A percentile compares a stretch with the other conserved stretches of the same genome.
Conservation (phyloP, 495 filamentous ascomycete genomes). For the Daldinia vernicosa region DNA sequence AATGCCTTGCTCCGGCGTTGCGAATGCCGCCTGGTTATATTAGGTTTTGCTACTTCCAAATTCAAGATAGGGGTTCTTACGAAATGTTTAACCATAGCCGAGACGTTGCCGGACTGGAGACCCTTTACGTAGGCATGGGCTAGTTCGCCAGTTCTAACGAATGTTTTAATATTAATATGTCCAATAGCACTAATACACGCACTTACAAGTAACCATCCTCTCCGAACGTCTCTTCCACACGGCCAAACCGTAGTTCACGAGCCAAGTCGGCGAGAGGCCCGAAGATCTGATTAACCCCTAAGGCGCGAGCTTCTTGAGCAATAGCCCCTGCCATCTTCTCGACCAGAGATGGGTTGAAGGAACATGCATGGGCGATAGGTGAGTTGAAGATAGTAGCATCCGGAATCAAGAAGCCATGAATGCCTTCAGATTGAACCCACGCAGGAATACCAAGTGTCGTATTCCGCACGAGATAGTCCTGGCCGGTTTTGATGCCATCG, state of each 20-base stretch:
- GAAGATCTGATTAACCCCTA: constrained; percentile 75
- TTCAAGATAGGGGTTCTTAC: constrained; percentile 27
- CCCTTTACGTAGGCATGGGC: constrained; percentile 69
- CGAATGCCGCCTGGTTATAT: constrained; percentile 60
- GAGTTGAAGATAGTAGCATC: constrained; percentile 82
- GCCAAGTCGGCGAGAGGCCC: constrained; percentile 73
- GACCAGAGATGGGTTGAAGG: constrained; percentile 67
- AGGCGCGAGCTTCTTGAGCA: constrained; percentile 66
- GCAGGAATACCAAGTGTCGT: constrained; percentile 74
- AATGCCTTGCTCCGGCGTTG: constrained; percentile 71
- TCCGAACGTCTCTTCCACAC: constrained; percentile 74
- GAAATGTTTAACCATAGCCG: constrained; percentile 76
- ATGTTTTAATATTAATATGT: constrained; percentile 1
- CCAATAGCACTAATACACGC: background rate
- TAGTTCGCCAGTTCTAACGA: constrained; percentile 56
- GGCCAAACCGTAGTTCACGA: constrained; percentile 71
- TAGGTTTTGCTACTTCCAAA: background rate
- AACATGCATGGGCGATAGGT: constrained; percentile 73
- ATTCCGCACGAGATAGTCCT: constrained; percentile 70
- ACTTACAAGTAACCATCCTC: constrained; percentile 69
- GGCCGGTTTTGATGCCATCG: constrained; percentile 65
- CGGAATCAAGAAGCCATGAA: constrained; percentile 73
- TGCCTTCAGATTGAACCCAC: constrained; percentile 74
- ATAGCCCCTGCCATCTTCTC: constrained; percentile 69
- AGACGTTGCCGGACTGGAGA: constrained; percentile 69